A percentile compares a stretch with the other conserved stretches of the same genome.
Conservation (phyloP, 306 rosid genomes). For the Sesbania bispinosa region DNA sequence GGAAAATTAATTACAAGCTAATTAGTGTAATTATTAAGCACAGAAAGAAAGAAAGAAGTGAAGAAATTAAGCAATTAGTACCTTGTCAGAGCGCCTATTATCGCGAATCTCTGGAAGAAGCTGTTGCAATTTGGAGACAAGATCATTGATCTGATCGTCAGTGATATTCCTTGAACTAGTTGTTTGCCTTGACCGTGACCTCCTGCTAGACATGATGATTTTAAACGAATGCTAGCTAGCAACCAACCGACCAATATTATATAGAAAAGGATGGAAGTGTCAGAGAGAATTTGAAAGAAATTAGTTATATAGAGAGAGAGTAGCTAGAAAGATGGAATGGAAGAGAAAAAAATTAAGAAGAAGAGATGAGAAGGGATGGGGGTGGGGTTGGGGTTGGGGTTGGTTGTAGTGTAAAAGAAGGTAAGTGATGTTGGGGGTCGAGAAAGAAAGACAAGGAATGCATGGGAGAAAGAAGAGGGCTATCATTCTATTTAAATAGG, state of each 20-base stretch:
- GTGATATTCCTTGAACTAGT: slow-evolving; percentile 68
- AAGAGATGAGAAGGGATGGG: background rate
- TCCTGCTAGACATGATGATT: slow-evolving; percentile 38
- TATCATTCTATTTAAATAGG: slow-evolving; percentile 52
- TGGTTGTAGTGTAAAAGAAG: background rate
- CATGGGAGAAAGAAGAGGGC: slow-evolving; percentile 53
- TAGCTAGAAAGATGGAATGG: too few species aligned
- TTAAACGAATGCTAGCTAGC: too few species aligned
- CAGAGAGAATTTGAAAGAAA: too few species aligned
- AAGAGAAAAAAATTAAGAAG: too few species aligned
- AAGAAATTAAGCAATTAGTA: too few species aligned
- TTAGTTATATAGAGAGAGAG: too few species aligned
- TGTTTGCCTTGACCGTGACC: slow-evolving; percentile 69
- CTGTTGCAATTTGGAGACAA: slow-evolving; percentile 87
- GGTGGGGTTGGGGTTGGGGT: slow-evolving; percentile 2
- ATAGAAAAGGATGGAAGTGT: too few species aligned
- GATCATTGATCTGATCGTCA: slow-evolving; percentile 96
- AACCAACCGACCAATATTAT: too few species aligned
- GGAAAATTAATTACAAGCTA: too few species aligned
- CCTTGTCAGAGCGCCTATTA: slow-evolving; percentile 83
- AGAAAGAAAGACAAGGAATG: slow-evolving; percentile 41
- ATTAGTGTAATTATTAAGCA: too few species aligned
- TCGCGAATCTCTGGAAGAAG: slow-evolving; percentile 95
- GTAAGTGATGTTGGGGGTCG: too few species aligned
- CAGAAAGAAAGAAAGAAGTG: too few species aligned